Base-by-base conservation (phyloP, 331 rosid genomes). In the Ulmus americana region DNA sequence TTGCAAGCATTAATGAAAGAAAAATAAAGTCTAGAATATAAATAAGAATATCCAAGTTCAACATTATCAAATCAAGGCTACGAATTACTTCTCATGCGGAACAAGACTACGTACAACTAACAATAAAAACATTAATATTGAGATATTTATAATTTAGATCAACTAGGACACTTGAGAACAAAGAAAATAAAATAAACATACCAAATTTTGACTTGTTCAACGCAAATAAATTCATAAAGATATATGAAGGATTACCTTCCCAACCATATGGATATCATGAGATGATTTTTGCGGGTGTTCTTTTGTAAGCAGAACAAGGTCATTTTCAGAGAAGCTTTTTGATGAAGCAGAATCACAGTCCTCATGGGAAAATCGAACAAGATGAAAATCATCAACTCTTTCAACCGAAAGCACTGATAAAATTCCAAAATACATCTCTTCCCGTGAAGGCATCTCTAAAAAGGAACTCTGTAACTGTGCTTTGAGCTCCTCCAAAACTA, bases 401-500 rank as follows among this genome's bases (percentile, higher is more conserved):
- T 92, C 98, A 43, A 92, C 80, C 50, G 95, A 80, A 71, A 92
- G 88, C 71, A 89, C 95, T 54, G 95, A 92, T 20, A 92, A 81
- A 56, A 61, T 81, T 65, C 96, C 96, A 77, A 87, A 79, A 76
- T 75, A 80, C 80, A 83, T 83, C 63, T 77, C 95, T 73, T 88
- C 90, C 95, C 79, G 83, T 35, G 96, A 86, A 64, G 94, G 82
- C 80, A 79, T 83, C 68, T 92, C 97, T 8, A 73, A 59, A 77
- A 84, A 92, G 49, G 84, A 76, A 73, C 78, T 92, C 14, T 84
- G 87, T 64, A 92, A 59, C 76, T 92, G 97, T 3, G 96, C 97
- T 80, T 85, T 92, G 65, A 92, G 85, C 83, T 92, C 97, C 86
- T 92, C 97, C 89, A 86, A 79, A 79, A 92, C 90, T 73, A 92